Evolutionary conservation across 2,329 filamentous ascomycete species (phyloP).

Genomic region (Trichoderma sp.): DNA sequence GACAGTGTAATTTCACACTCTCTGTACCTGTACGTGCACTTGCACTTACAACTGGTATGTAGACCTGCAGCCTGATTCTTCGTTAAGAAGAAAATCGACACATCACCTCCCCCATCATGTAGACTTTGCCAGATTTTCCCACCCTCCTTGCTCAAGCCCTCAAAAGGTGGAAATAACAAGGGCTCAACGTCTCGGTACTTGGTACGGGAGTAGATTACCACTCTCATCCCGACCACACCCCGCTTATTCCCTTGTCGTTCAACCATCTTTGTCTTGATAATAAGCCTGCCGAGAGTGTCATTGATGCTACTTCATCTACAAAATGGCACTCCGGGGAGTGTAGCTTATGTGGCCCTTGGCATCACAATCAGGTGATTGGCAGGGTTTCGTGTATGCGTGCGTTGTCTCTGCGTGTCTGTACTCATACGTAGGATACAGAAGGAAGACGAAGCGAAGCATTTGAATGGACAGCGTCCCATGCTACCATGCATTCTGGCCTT

Average conservation of each 20-base stretch:
- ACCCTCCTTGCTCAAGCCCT: neutral
- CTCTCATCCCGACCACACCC: neutral
- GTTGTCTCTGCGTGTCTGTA: neutral
- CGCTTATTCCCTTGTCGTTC: neutral
- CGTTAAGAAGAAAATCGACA: neutral
- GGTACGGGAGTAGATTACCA: neutral
- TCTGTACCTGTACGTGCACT: neutral
- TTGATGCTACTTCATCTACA: neutral
- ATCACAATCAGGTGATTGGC: conserved; percentile 12
- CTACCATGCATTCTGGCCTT: neutral
- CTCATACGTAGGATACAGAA: neutral
- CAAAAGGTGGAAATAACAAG: neutral
- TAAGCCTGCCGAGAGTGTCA: neutral
- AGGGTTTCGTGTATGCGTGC: neutral
- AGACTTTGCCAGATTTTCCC: neutral
- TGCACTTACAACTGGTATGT: neutral
- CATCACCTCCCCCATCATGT: neutral
- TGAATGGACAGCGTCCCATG: neutral
- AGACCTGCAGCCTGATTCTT: neutral
- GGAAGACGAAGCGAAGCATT: neutral
- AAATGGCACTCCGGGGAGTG: neutral
- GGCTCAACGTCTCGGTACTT: neutral
- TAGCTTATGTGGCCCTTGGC: neutral
- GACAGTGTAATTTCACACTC: no score
- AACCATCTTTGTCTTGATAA: neutral